Conservation (phyloP, 2,329 filamentous ascomycete species). For the Pyricularia sp. region DNA sequence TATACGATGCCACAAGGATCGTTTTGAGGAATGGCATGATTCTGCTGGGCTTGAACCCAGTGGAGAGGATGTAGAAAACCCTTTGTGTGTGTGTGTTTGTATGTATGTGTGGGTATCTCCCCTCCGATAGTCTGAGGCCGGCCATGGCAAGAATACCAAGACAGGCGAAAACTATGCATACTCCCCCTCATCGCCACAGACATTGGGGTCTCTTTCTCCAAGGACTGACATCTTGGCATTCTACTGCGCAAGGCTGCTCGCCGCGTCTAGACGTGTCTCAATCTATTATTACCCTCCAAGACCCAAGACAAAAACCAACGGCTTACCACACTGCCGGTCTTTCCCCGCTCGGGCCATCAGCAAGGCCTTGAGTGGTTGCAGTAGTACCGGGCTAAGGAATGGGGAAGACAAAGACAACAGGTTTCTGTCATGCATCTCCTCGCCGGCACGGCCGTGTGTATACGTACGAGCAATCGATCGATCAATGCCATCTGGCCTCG, state of each 20-base stretch:
- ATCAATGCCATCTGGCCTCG: neutral
- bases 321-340: neutral
- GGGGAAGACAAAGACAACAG: neutral
- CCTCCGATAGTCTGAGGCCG: neutral
- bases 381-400: neutral
- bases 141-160: neutral
- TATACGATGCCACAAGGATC: conserved; percentile 68
- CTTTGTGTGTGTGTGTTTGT: neutral
- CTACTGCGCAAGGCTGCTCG: neutral
- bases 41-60: conserved; percentile 66
- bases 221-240: neutral
- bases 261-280: neutral
- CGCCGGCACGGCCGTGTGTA: neutral
- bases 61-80: conserved; percentile 43
- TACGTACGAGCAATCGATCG: neutral
- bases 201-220: neutral
- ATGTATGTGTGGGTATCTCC: neutral
- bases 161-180: neutral
- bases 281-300: neutral
- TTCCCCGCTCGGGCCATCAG: neutral
- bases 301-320: neutral
- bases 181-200: neutral
- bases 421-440: neutral
- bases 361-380: neutral
- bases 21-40: conserved; percentile 79